A percentile compares a stretch with the other conserved stretches of the same genome.
Conservation (phyloP, 139 green algal species). For the Cymbomonas tetramitiformis region DNA sequence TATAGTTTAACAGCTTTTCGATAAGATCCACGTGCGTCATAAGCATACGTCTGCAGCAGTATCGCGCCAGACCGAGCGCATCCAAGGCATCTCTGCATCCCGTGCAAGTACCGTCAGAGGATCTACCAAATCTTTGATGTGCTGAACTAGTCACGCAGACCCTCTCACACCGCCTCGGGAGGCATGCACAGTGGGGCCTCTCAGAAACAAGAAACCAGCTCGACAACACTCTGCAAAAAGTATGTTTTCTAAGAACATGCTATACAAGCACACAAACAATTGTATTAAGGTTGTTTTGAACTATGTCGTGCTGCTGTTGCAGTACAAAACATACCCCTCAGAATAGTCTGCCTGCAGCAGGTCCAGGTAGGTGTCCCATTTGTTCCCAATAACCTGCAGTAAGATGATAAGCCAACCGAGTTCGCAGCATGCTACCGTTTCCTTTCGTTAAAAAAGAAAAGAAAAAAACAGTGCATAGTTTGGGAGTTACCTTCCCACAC, state of each 20-base stretch:
- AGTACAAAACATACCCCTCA: conserved; percentile 30
- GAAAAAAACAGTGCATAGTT: neutral
- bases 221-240: too few species aligned
- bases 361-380: conserved; percentile 97
- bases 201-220: too few species aligned
- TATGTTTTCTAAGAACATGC: too few species aligned
- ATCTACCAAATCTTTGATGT: too few species aligned
- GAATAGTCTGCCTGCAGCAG: conserved; percentile 74
- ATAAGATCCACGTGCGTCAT: conserved; percentile 98
- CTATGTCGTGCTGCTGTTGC: too few species aligned
- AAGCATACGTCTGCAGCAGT: conserved; percentile 97
- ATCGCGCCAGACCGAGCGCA: conserved; percentile 74
- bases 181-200: too few species aligned
- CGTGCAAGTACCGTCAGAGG: conserved; percentile 28
- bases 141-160: too few species aligned
- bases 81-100: conserved; percentile 91
- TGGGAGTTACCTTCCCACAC: conserved; percentile 75
- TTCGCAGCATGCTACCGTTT: neutral
- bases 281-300: too few species aligned
- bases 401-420: neutral
- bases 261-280: too few species aligned
- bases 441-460: neutral
- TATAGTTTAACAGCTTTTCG: conserved; percentile 97
- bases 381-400: conserved; percentile 88
- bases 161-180: too few species aligned